These are phyloP conservation scores for Daedaleopsis sinensis DNA, from an alignment of 768 basidiomycete species.

Conservation along the genomic window DNA sequence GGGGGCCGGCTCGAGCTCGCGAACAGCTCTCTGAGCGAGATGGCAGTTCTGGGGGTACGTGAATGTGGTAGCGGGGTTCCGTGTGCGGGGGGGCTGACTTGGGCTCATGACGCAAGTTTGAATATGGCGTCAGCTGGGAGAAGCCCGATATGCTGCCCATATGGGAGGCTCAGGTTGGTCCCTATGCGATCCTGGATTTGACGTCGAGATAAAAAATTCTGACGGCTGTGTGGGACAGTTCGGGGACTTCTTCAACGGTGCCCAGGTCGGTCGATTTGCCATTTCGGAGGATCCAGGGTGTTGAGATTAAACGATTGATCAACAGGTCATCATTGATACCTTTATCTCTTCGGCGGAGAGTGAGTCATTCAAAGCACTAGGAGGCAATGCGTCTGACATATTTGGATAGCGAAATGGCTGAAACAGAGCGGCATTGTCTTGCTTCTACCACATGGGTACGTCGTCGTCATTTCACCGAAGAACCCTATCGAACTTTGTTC, in stretches of 20 bases:
- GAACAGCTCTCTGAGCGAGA: constrained; percentile 89
- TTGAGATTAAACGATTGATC: constrained; percentile 3
- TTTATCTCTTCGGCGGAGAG: constrained; percentile 86
- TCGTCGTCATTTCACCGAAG: neutral
- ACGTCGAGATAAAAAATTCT: neutral
- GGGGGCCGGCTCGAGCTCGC: constrained; percentile 80
- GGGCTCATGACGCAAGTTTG: constrained; percentile 55
- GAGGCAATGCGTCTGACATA: neutral
- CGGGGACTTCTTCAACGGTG: constrained; percentile 93
- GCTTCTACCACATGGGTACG: constrained; percentile 78
- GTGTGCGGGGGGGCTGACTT: constrained; percentile 5
- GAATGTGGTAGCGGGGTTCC: neutral
- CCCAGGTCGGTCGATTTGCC: constrained; percentile 48
- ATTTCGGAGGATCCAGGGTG: neutral
- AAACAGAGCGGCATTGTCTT: constrained; percentile 89
- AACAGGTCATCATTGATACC: constrained; percentile 82
- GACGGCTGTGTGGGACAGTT: constrained; percentile 44
- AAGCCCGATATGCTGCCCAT: constrained; percentile 78
- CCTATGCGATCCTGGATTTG: neutral
- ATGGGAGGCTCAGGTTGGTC: constrained; percentile 85
- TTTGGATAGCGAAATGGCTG: constrained; percentile 80
- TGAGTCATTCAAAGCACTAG: constrained; percentile 38
- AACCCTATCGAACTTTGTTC: neutral
- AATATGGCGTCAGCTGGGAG: constrained; percentile 92
- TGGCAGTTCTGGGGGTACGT: constrained; percentile 84